Evolutionary conservation across 495 filamentous ascomycete species (phyloP).

Genomic region (Lepidopterella palustris): DNA sequence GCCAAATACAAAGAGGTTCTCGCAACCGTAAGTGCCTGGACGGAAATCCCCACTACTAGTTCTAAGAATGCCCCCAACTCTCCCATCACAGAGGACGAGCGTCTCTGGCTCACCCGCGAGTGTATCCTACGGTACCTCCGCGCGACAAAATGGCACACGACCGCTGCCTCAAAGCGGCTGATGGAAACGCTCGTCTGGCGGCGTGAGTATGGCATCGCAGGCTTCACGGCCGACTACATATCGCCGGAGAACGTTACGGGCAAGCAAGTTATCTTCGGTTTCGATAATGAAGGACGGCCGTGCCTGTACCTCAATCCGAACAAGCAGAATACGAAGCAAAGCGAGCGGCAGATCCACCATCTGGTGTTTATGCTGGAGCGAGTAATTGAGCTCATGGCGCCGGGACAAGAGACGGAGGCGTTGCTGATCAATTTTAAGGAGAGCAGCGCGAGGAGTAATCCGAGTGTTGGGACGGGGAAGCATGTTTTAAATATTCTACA

Average conservation of each 20-base stretch:
- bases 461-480: conserved; percentile 65
- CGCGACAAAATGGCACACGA: conserved; percentile 81
- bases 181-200: conserved; percentile 79
- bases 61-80: conserved; percentile 52
- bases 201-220: conserved; percentile 70
- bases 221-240: conserved; percentile 74
- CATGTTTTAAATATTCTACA: conserved; percentile 83
- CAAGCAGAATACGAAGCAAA: conserved; percentile 84
- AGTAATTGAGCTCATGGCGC: conserved; percentile 76
- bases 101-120: conserved; percentile 83
- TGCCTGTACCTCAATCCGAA: conserved; percentile 86
- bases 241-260: conserved; percentile 90
- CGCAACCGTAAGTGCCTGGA: conserved; percentile 59
- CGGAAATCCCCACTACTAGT: conserved; percentile 56
- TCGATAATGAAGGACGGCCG: conserved; percentile 72
- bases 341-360: conserved; percentile 86
- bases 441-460: conserved; percentile 66
- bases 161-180: conserved; percentile 70
- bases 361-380: conserved; percentile 93
- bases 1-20: conserved; percentile 74
- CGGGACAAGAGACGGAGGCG: conserved; percentile 77
- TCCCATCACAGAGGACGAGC: conserved; percentile 71
- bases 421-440: conserved; percentile 87
- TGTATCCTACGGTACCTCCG: conserved; percentile 90
- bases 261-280: conserved; percentile 85